Evolutionary conservation across 176 grass and related monocot species (phyloP).

Genomic region (Paspalum notatum): DNA sequence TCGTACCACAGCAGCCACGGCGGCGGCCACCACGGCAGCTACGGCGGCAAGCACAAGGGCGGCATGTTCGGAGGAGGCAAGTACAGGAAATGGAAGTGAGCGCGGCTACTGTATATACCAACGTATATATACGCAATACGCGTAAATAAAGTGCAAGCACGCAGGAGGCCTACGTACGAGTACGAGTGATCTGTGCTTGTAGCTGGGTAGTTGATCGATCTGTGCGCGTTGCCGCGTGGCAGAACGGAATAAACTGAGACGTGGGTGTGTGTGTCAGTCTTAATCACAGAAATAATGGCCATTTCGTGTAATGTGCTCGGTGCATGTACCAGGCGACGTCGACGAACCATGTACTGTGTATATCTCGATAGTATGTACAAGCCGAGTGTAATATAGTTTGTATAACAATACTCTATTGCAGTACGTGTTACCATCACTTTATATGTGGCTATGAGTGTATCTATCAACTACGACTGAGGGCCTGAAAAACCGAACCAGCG

Average conservation of each 20-base stretch:
- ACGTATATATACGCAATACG: background rate
- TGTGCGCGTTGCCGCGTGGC: background rate
- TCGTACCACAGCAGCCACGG: slow-evolving; percentile 37
- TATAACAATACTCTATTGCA: background rate
- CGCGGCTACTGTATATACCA: background rate
- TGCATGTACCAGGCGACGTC: background rate
- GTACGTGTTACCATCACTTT: too few relatives aligned
- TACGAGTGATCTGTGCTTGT: background rate
- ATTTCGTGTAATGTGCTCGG: background rate
- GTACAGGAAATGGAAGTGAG: slow-evolving; percentile 53
- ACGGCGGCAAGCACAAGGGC: slow-evolving; percentile 58
- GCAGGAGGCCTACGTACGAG: background rate
- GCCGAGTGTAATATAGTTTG: background rate
- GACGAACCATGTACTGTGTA: background rate
- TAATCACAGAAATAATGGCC: background rate
- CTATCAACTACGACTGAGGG: too few relatives aligned
- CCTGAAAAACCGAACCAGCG: too few relatives aligned
- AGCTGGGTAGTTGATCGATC: background rate
- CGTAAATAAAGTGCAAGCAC: slow-evolving; percentile 34
- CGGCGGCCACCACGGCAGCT: slow-evolving; percentile 1
- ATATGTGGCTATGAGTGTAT: too few relatives aligned
- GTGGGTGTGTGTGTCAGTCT: background rate
- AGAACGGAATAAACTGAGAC: slow-evolving; percentile 4
- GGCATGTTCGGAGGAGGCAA: slow-evolving; percentile 52
- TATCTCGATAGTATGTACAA: background rate